A percentile compares a stretch with the other conserved stretches of the same genome.
Evolutionary conservation across 164 flowering plant genomes (phyloP).

Genomic region (Berberis vulgaris): DNA sequence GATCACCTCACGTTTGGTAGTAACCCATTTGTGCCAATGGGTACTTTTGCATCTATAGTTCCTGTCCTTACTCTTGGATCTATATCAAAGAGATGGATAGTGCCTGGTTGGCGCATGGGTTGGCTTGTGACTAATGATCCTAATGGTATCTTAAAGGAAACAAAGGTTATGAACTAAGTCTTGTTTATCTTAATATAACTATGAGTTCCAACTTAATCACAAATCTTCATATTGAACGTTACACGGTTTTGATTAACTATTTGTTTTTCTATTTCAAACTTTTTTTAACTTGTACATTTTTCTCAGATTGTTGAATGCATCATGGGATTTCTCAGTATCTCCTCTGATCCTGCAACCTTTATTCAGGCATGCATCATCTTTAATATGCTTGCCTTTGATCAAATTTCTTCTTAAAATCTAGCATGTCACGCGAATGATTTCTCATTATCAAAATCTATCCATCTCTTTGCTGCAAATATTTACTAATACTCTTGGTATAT

Average conservation of each 20-base stretch:
- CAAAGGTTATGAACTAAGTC: constrained; percentile 38
- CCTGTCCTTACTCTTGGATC: constrained; percentile 92
- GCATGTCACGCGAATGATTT: background rate
- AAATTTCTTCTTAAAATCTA: background rate
- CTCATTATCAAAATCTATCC: background rate
- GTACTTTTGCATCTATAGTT: constrained; percentile 65
- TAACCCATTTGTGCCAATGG: constrained; percentile 89
- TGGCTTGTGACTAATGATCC: constrained; percentile 84
- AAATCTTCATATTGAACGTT: background rate
- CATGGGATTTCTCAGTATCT: constrained; percentile 32
- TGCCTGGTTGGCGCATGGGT: constrained; percentile 96
- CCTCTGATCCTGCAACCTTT: constrained; percentile 74
- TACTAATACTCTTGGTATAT: constrained; percentile 3
- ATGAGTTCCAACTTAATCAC: background rate
- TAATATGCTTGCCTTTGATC: background rate
- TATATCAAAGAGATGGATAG: constrained; percentile 90
- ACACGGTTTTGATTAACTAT: background rate
- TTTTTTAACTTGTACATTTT: background rate
- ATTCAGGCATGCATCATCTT: constrained; percentile 43
- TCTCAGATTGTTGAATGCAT: constrained; percentile 11
- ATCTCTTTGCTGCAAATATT: background rate
- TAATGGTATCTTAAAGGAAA: constrained; percentile 44
- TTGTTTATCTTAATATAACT: background rate
- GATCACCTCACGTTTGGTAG: constrained; percentile 77
- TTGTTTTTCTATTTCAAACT: background rate